A percentile compares a stretch with the other conserved stretches of the same genome.
Conservation (phyloP, 192 early-diverging fungal species). For the Ambispora gerdemannii region DNA sequence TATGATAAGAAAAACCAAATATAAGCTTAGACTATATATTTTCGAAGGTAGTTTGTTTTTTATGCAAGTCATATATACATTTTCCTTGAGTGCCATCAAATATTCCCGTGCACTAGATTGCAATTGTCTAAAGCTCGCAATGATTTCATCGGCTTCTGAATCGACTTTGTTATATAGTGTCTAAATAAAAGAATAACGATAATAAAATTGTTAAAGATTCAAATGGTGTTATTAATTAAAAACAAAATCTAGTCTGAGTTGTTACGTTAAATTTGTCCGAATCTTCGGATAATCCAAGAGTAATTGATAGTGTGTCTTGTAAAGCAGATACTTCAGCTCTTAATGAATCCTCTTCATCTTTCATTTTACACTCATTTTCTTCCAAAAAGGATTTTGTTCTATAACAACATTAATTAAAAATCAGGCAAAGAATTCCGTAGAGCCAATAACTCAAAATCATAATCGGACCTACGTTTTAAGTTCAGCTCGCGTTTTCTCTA, state of each 20-base stretch:
- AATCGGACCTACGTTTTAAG: constrained; percentile 37
- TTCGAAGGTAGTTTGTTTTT: not conserved
- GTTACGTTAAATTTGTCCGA: not conserved
- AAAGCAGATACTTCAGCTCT: constrained; percentile 33
- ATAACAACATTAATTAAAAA: no score
- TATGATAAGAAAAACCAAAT: not conserved
- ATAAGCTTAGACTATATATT: not conserved
- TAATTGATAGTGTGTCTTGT: constrained; percentile 34
- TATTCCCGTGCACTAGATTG: constrained; percentile 21
- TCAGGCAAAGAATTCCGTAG: no score
- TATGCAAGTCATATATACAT: not conserved
- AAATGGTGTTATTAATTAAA: not conserved
- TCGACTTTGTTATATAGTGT: constrained; percentile 31
- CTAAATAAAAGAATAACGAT: not conserved
- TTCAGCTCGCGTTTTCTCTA: constrained; percentile 32
- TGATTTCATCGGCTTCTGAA: constrained; percentile 33
- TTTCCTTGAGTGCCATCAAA: constrained; percentile 20
- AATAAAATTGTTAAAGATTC: not conserved
- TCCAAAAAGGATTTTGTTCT: constrained; percentile 34
- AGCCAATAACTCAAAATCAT: no score
- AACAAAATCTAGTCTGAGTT: not conserved
- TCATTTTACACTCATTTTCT: constrained; percentile 31
- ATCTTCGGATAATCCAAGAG: constrained; percentile 33
- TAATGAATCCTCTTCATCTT: constrained; percentile 27
- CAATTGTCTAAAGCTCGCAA: constrained; percentile 19